phyloP scores from a whole-genome alignment of 306 rosid genomes.

The Citrullus amarus region DNA sequence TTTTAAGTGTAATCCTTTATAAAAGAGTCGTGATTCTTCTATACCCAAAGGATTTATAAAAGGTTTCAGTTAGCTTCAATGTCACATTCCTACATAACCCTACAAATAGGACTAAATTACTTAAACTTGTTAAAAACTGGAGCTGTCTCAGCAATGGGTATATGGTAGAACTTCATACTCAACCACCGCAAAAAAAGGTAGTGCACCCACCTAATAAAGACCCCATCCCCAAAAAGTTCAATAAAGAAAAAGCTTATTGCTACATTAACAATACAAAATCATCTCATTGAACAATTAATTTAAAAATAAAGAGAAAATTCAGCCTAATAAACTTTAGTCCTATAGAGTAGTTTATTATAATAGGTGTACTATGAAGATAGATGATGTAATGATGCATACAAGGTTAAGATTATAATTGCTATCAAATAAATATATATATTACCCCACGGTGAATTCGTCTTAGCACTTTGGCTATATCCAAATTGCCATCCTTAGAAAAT shows the following conservation, averaged over 20 bases:
- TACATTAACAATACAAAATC: neutral
- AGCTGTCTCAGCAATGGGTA: neutral
- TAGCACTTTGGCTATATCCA: constrained; percentile 76
- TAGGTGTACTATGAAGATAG: neutral
- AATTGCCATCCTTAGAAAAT: constrained; percentile 65
- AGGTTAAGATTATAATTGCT: neutral
- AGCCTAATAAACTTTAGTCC: neutral
- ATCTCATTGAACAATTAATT: neutral
- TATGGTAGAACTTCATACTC: neutral
- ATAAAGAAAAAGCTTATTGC: neutral
- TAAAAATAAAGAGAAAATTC: neutral
- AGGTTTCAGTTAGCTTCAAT: neutral
- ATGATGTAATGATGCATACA: neutral
- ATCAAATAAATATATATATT: constrained; percentile 9
- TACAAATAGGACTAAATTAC: neutral
- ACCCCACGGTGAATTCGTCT: constrained; percentile 92
- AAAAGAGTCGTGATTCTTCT: neutral
- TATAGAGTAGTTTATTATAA: neutral
- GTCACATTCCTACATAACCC: neutral
- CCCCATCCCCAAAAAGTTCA: neutral
- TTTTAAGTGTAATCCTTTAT: neutral
- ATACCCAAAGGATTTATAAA: neutral
- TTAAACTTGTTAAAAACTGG: neutral
- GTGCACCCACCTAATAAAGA: neutral
- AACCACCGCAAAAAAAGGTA: neutral